Evolutionary conservation across 176 grass and related monocot genomes (phyloP).

Genomic region (Hsuehochloa calcarea): DNA sequence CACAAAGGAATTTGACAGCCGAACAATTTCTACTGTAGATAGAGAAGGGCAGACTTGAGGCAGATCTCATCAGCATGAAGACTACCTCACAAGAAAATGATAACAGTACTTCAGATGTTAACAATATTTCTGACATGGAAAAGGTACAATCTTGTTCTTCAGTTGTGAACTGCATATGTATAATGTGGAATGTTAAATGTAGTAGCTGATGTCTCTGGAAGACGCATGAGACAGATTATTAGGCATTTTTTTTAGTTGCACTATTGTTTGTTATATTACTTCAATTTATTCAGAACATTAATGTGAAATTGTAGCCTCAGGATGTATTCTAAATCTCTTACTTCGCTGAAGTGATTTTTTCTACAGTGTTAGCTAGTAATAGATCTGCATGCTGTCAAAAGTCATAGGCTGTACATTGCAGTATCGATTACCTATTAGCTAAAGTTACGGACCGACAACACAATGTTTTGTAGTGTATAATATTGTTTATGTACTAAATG

Average conservation of each 20-base stretch:
- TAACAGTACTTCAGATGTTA: conserved; percentile 33
- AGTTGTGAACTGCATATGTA: neutral
- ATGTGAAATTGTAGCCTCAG: neutral
- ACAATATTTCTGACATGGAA: conserved; percentile 26
- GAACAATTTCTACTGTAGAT: conserved; percentile 45
- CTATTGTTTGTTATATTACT: neutral
- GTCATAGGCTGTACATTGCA: neutral
- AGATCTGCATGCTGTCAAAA: conserved; percentile 1
- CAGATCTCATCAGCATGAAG: conserved; percentile 38
- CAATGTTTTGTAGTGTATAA: neutral
- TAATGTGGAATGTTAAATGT: neutral
- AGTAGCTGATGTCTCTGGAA: conserved; percentile 18
- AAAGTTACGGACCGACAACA: conserved; percentile 2
- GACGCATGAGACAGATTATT: neutral
- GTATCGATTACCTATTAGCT: conserved; percentile 8
- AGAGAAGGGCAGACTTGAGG: conserved; percentile 64
- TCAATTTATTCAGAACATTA: conserved; percentile 1
- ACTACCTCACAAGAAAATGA: conserved; percentile 41
- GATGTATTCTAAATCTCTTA: neutral
- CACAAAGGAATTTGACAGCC: neutral
- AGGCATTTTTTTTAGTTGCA: neutral
- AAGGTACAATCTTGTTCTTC: conserved; percentile 40
- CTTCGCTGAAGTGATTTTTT: neutral
- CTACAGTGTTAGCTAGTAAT: conserved; percentile 26
- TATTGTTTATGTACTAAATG: neutral